Evolutionary conservation across 768 basidiomycete species (phyloP).

Genomic region (Pleurotus platypus): DNA sequence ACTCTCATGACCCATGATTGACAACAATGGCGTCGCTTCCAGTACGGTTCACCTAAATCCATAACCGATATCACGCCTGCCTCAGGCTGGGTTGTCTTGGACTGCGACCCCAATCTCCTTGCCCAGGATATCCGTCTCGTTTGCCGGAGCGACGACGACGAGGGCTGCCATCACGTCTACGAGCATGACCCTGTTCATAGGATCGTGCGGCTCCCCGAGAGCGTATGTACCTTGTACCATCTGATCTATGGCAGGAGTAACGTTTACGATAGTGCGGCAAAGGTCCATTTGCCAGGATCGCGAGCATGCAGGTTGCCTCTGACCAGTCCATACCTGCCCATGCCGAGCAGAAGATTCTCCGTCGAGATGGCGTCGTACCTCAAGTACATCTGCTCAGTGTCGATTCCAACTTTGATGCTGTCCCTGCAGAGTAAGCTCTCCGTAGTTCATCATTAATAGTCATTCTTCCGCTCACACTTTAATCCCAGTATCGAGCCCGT

Average conservation of each 20-base stretch:
- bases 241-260: not conserved
- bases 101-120: slow-evolving; percentile 4
- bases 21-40: not conserved
- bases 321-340: slow-evolving; percentile 30
- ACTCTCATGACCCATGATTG: not conserved
- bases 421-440: slow-evolving; percentile 6
- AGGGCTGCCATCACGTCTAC: slow-evolving; percentile 37
- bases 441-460: not conserved
- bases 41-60: slow-evolving; percentile 3
- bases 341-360: slow-evolving; percentile 18
- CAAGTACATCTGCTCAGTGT: slow-evolving; percentile 29
- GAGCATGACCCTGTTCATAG: slow-evolving; percentile 37
- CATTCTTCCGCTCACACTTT: not conserved
- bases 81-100: slow-evolving; percentile 1
- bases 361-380: slow-evolving; percentile 19
- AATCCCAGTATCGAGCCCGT: not conserved
- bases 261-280: slow-evolving; percentile 30
- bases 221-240: slow-evolving; percentile 27
- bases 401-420: slow-evolving; percentile 28
- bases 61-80: slow-evolving; percentile 5
- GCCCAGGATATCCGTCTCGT: slow-evolving; percentile 5
- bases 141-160: slow-evolving; percentile 10
- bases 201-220: slow-evolving; percentile 50
- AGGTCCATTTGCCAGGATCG: slow-evolving; percentile 31
- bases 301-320: slow-evolving; percentile 27